Base-by-base conservation (phyloP, 2,329 filamentous ascomycete genomes). In the Gaeumannomyces sp. region DNA sequence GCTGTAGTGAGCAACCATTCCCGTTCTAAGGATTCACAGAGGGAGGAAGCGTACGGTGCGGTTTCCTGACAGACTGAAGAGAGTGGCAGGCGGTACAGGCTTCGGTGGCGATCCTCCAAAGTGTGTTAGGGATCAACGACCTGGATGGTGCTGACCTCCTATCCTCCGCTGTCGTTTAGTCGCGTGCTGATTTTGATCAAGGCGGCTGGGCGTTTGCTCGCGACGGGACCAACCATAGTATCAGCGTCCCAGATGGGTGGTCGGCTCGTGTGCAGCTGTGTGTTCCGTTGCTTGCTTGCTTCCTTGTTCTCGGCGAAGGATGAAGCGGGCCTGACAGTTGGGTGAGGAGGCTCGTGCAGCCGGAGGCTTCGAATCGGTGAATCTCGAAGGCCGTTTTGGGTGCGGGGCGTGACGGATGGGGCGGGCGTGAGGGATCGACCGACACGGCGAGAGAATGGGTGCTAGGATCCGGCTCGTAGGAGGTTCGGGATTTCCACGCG, bases 161-260 rank as follows among this genome's bases (percentile, higher is more conserved):
- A 53, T 53, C 45, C 45, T 53, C 45, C 45, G 45, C 45, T 53
- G 45, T 53, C 45, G 45, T 53, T 53, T 25, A 53, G 45, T 53
- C 19, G 45, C 45, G 45, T 53, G 45, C 45, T 53, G 19, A 11
- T 22, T 53, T n/a, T 25, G 19, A 53, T 25, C 2, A 25, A 53
- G 45, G 45, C 45, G n/a, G 45, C 19, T 22, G 45, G 22, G 6
- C 22, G 45, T 8, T 53, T 53, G 22, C 45, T n/a, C 22, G 45
- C 45, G 45, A 25, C 45, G 22, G n/a, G 45, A 53, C 45, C 45
- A 53, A 53, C 45, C 45, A 53, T 53, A 53, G 45, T 53, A 53
- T 53, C 45, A 53, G 22, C 7, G 45, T 53, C 45, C 45, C 45
- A 53, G 45, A 7, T 25, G n/a, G 45, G 45, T 19, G 22, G 45